phyloP scores from a whole-genome alignment of 2,329 filamentous ascomycete species.

The Pyricularia grisea region DNA sequence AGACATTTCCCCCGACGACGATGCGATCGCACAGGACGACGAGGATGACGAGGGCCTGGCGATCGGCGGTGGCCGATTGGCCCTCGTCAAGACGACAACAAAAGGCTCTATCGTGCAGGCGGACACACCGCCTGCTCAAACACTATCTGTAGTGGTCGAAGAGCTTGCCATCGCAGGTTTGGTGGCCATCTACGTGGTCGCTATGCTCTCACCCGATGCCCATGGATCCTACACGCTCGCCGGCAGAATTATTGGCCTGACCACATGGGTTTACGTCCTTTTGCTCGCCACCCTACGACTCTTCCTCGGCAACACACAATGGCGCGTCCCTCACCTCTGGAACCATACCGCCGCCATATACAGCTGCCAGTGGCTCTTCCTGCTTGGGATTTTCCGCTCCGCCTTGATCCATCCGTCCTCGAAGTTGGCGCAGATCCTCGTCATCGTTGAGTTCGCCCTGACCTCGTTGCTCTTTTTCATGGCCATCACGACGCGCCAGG shows the following conservation, averaged over 20 bases:
- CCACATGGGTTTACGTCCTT: conserved; percentile 74
- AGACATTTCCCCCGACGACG: conserved; percentile 38
- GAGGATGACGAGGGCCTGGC: conserved; percentile 46
- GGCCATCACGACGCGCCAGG: conserved; percentile 74
- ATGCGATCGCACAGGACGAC: conserved; percentile 21
- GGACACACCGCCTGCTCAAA: conserved; percentile 66
- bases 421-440: conserved; percentile 49
- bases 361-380: conserved; percentile 69
- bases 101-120: conserved; percentile 58
- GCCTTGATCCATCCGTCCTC: conserved; percentile 69
- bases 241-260: conserved; percentile 56
- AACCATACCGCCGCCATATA: conserved; percentile 88
- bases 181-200: conserved; percentile 57
- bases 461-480: conserved; percentile 66
- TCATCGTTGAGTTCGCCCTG: conserved; percentile 66
- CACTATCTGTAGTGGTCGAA: conserved; percentile 63
- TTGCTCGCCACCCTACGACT: conserved; percentile 65
- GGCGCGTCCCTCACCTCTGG: conserved; percentile 68
- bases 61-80: conserved; percentile 47
- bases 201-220: conserved; percentile 49
- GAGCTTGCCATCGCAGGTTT: conserved; percentile 64
- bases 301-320: conserved; percentile 54
- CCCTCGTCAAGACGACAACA: conserved; percentile 51
- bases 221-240: conserved; percentile 44
- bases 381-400: conserved; percentile 72